A percentile compares a stretch with the other conserved stretches of the same genome.
phyloP scores from a whole-genome alignment of 106 monocot species.

The Triglochin maritima region DNA sequence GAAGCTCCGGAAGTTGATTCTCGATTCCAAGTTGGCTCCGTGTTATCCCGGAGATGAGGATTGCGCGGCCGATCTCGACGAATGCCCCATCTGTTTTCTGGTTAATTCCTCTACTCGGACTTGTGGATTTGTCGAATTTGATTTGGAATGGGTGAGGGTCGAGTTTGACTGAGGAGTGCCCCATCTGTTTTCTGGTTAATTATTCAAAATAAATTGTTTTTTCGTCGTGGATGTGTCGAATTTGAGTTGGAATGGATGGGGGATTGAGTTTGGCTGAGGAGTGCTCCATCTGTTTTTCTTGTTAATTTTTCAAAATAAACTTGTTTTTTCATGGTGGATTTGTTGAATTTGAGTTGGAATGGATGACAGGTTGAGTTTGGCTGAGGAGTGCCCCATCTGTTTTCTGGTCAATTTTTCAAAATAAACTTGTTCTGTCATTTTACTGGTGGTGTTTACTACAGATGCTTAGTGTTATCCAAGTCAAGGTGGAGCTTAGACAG shows the following conservation, averaged over 20 bases:
- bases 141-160: too few species aligned
- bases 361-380: too few species aligned
- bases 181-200: constrained; percentile 84
- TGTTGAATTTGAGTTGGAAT: neutral
- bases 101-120: constrained; percentile 13
- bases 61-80: constrained; percentile 46
- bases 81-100: constrained; percentile 94
- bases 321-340: neutral
- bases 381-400: constrained; percentile 88
- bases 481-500: too few species aligned
- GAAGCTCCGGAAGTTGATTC: constrained; percentile 87
- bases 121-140: neutral
- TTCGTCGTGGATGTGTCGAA: neutral
- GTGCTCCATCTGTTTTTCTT: constrained; percentile 92
- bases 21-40: constrained; percentile 82
- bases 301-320: constrained; percentile 10
- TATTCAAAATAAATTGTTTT: neutral
- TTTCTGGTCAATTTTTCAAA: constrained; percentile 42
- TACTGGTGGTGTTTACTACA: too few species aligned
- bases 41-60: constrained; percentile 74
- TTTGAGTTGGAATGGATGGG: too few species aligned
- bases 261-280: too few species aligned
- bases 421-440: neutral
- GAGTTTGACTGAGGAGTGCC: constrained; percentile 19
- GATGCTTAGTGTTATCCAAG: too few species aligned